A percentile compares a stretch with the other conserved stretches of the same genome.
phyloP scores from a whole-genome alignment of 2,329 filamentous ascomycete genomes.

The Pseudogymnoascus pannorum region DNA sequence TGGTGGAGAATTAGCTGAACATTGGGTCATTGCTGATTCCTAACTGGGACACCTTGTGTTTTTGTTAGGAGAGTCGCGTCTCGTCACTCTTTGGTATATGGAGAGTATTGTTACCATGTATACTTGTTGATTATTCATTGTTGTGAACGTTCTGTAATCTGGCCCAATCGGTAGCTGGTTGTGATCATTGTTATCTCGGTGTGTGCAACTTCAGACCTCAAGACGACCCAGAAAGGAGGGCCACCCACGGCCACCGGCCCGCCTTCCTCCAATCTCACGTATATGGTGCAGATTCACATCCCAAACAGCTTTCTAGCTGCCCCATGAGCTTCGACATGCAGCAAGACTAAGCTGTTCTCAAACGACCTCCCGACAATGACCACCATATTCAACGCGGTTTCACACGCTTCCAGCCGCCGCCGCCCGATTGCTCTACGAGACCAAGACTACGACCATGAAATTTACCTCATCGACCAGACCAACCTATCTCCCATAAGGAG shows the following conservation, averaged over 20 bases:
- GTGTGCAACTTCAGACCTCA: background rate
- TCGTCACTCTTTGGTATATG: background rate
- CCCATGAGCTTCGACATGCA: background rate
- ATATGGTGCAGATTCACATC: background rate
- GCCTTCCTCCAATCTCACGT: background rate
- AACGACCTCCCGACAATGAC: slow-evolving; percentile 5
- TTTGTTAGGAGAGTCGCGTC: background rate
- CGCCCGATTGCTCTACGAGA: slow-evolving; percentile 49
- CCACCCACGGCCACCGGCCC: background rate
- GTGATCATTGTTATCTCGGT: background rate
- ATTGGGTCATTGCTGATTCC: background rate
- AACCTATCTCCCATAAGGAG: slow-evolving; percentile 14
- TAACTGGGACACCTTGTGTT: background rate
- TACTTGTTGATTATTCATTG: background rate
- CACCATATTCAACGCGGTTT: slow-evolving; percentile 19
- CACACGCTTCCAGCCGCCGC: slow-evolving; percentile 37
- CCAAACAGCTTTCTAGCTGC: background rate
- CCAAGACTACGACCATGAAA: slow-evolving; percentile 63
- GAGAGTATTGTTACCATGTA: background rate
- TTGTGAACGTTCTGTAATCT: background rate
- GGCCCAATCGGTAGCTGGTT: background rate
- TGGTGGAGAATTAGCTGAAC: slow-evolving; percentile 5
- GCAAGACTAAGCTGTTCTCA: background rate
- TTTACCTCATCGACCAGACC: slow-evolving; percentile 53
- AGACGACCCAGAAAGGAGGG: background rate